Evolutionary conservation across 2,329 filamentous ascomycete species (phyloP).

Genomic region (Alternaria longipes): DNA sequence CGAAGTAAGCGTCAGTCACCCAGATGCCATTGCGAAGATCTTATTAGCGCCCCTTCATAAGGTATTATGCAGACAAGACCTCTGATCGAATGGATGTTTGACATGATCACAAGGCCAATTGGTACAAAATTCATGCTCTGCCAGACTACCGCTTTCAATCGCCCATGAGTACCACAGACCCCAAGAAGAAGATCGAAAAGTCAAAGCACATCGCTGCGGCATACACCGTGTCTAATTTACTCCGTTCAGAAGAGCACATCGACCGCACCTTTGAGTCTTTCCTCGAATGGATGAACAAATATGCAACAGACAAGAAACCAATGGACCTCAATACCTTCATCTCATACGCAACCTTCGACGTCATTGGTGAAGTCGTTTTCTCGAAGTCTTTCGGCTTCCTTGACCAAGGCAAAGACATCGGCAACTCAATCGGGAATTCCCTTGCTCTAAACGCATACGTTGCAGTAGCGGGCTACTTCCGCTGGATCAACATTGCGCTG

Average conservation of each 20-base stretch:
- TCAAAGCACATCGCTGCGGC: conserved; percentile 23
- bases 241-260: conserved; percentile 35
- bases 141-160: conserved; percentile 55
- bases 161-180: conserved; percentile 53
- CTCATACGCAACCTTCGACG: conserved; percentile 54
- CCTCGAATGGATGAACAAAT: conserved; percentile 2
- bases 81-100: not conserved
- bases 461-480: conserved; percentile 21
- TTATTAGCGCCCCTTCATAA: conserved; percentile 47
- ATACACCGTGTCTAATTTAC: conserved; percentile 41
- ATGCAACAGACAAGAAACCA: not conserved
- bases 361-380: conserved; percentile 51
- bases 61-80: conserved; percentile 24
- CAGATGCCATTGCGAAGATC: conserved; percentile 52
- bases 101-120: conserved; percentile 29
- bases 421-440: conserved; percentile 47
- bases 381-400: conserved; percentile 41
- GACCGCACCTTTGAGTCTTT: conserved; percentile 25
- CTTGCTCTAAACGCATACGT: conserved; percentile 5
- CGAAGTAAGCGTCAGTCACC: conserved; percentile 57
- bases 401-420: conserved; percentile 45
- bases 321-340: conserved; percentile 49
- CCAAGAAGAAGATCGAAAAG: conserved; percentile 44
- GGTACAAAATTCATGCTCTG: conserved; percentile 50
- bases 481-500: conserved; percentile 24